Evolutionary conservation across 2,329 filamentous ascomycete species (phyloP).

Genomic region (Tolypocladium amazonense): DNA sequence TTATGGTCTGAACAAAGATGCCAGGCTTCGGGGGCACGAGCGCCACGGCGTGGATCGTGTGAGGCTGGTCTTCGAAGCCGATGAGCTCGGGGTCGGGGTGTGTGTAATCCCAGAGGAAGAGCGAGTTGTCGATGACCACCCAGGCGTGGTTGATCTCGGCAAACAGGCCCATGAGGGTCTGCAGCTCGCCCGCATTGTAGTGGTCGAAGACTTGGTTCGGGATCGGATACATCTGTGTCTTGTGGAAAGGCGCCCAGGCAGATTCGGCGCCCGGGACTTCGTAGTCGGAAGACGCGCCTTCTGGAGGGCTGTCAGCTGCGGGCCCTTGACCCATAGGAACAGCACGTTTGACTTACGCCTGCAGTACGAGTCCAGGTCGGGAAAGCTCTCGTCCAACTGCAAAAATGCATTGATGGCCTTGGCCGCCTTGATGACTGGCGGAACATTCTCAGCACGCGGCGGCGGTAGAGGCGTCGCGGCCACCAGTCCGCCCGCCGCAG

Average conservation of each 20-base stretch:
- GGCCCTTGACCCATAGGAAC: not conserved
- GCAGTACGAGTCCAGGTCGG: constrained; percentile 82
- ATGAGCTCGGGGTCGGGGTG: constrained; percentile 83
- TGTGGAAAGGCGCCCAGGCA: constrained; percentile 84
- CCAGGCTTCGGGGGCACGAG: constrained; percentile 74
- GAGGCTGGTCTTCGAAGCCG: constrained; percentile 79
- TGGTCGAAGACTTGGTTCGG: constrained; percentile 89
- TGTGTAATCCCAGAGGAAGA: constrained; percentile 98
- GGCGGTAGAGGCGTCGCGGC: constrained; percentile 27
- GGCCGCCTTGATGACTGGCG: constrained; percentile 70
- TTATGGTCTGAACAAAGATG: constrained; percentile 81
- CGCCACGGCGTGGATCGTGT: constrained; percentile 85
- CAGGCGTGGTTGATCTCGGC: constrained; percentile 91
- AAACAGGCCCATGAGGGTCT: constrained; percentile 91
- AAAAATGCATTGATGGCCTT: constrained; percentile 74
- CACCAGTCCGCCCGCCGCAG: constrained; percentile 16
- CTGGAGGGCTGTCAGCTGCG: constrained; percentile 34
- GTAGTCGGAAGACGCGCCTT: constrained; percentile 87
- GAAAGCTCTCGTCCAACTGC: constrained; percentile 67
- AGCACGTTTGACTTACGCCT: constrained; percentile 53
- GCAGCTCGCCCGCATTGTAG: constrained; percentile 77
- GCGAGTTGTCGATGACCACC: constrained; percentile 88
- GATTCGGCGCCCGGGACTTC: constrained; percentile 58
- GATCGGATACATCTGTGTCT: constrained; percentile 75
- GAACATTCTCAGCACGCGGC: constrained; percentile 37